Conservation (phyloP, 768 basidiomycete genomes). For the Pisolithus albus region DNA sequence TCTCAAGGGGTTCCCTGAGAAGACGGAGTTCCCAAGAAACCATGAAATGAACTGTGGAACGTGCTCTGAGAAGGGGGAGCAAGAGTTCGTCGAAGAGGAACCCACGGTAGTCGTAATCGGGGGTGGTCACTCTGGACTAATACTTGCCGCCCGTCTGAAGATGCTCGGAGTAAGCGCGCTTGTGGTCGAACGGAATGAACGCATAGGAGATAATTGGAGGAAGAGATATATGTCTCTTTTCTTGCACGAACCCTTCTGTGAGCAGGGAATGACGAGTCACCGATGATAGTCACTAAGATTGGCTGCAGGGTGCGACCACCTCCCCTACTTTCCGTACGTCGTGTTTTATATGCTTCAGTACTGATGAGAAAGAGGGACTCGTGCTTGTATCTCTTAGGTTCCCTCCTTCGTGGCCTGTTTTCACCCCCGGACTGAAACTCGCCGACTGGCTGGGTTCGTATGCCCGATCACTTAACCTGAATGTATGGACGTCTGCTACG, state of each 20-base stretch:
- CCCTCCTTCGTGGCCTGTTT: constrained; percentile 49
- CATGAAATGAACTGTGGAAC: constrained; percentile 41
- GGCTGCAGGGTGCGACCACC: constrained; percentile 43
- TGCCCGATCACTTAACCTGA: constrained; percentile 50
- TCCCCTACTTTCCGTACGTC: constrained; percentile 47
- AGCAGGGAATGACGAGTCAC: constrained; percentile 9
- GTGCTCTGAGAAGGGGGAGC: constrained; percentile 43
- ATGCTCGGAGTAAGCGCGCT: constrained; percentile 49
- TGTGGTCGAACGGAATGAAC: constrained; percentile 47
- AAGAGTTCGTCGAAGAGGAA: constrained; percentile 40
- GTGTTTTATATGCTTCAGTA: not conserved
- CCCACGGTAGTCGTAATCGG: constrained; percentile 60
- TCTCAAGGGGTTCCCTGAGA: constrained; percentile 49
- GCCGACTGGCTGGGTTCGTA: constrained; percentile 66
- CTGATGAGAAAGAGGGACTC: not conserved
- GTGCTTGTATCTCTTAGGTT: constrained; percentile 30
- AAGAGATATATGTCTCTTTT: constrained; percentile 52
- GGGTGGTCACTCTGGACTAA: constrained; percentile 62
- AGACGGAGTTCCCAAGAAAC: constrained; percentile 37
- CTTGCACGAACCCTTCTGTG: constrained; percentile 47
- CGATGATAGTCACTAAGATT: not conserved
- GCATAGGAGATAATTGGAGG: constrained; percentile 55
- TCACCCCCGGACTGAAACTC: constrained; percentile 49
- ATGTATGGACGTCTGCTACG: constrained; percentile 53
- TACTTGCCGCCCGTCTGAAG: constrained; percentile 11